phyloP scores from a whole-genome alignment of 2,329 filamentous ascomycete species.

The Hypocrella siamensis region DNA sequence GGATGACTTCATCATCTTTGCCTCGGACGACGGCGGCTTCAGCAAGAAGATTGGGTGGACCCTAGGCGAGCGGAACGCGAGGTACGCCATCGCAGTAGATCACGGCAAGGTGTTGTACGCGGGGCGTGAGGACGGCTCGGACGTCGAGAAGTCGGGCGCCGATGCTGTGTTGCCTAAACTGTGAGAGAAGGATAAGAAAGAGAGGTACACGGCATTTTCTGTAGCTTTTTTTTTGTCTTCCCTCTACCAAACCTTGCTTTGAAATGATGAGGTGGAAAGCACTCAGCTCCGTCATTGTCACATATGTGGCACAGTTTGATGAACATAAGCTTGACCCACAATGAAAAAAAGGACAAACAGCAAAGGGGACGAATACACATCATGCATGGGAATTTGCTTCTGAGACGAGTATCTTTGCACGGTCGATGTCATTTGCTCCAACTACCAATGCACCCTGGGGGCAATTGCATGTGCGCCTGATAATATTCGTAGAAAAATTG shows the following conservation, averaged over 20 bases:
- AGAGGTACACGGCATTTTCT: too few species aligned
- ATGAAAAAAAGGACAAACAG: too few species aligned
- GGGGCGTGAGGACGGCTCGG: slow-evolving; percentile 47
- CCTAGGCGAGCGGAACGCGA: slow-evolving; percentile 55
- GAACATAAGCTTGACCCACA: too few species aligned
- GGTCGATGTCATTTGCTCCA: slow-evolving; percentile 17
- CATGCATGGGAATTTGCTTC: too few species aligned
- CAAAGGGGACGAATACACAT: too few species aligned
- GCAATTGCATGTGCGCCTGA: slow-evolving; percentile 25
- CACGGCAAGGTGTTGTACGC: slow-evolving; percentile 73
- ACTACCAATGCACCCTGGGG: slow-evolving; percentile 27
- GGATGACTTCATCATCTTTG: slow-evolving; percentile 58
- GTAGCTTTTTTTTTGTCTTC: too few species aligned
- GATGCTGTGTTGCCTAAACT: slow-evolving; percentile 38
- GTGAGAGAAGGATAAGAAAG: slow-evolving; percentile 13
- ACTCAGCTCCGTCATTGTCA: too few species aligned
- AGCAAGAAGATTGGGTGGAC: slow-evolving; percentile 66
- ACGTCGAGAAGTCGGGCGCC: slow-evolving; percentile 33
- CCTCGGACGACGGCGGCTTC: slow-evolving; percentile 57
- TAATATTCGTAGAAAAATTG: slow-evolving; percentile 24
- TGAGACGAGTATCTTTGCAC: too few species aligned
- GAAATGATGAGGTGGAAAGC: too few species aligned
- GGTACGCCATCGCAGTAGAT: slow-evolving; percentile 71
- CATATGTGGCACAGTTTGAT: too few species aligned
- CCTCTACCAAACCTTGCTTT: too few species aligned